Evolutionary conservation across 2,329 filamentous ascomycete species (phyloP).

Genomic region (Nemania sp.): DNA sequence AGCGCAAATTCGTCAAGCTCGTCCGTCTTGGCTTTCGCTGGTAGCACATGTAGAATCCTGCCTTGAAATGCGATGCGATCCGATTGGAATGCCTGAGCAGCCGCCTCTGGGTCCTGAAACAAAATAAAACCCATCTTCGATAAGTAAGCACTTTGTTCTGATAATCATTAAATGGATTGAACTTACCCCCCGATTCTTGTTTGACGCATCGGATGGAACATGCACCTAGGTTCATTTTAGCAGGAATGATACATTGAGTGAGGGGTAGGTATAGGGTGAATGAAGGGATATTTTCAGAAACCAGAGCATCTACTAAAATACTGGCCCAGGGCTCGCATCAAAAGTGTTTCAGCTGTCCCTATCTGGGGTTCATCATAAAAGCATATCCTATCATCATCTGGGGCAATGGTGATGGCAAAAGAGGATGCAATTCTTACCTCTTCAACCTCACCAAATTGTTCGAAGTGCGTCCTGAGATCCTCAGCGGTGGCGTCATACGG

Average conservation of each 20-base stretch:
- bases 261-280: slow-evolving; percentile 33
- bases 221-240: slow-evolving; percentile 72
- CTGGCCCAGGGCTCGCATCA: slow-evolving; percentile 90
- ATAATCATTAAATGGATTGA: neutral
- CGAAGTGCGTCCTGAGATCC: slow-evolving; percentile 74
- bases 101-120: slow-evolving; percentile 71
- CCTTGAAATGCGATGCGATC: slow-evolving; percentile 92
- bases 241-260: slow-evolving; percentile 31
- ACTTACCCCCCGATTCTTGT: slow-evolving; percentile 70
- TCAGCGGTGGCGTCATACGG: slow-evolving; percentile 78
- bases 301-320: slow-evolving; percentile 99
- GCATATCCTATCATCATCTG: slow-evolving; percentile 28
- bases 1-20: slow-evolving; percentile 85
- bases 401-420: slow-evolving; percentile 21
- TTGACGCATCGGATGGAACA: slow-evolving; percentile 73
- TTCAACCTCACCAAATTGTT: slow-evolving; percentile 73
- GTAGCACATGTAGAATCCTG: slow-evolving; percentile 86
- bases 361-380: slow-evolving; percentile 96
- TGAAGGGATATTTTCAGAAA: slow-evolving; percentile 64
- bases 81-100: slow-evolving; percentile 76
- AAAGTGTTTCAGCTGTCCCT: slow-evolving; percentile 95
- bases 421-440: slow-evolving; percentile 69
- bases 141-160: slow-evolving; percentile 15
- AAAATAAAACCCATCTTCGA: slow-evolving; percentile 75
- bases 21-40: slow-evolving; percentile 79